A percentile compares a stretch with the other conserved stretches of the same genome.
Evolutionary conservation across 1,284 basidiomycete genomes (phyloP).

Genomic region (Trichosporon ovoides): DNA sequence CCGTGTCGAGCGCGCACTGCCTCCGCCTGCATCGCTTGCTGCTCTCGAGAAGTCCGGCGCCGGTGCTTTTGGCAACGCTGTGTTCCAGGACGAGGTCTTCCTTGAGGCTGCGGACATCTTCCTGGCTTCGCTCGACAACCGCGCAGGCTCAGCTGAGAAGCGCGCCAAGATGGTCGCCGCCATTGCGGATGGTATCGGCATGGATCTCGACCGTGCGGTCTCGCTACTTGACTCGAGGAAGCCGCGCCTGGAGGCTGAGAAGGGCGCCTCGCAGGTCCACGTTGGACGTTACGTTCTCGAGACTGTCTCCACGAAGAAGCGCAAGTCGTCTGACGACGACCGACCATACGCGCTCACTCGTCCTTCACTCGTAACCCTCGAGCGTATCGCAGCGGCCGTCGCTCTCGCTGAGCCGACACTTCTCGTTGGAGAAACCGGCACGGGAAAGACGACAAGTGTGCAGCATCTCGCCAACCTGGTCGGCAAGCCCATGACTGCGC

Average conservation of each 20-base stretch:
- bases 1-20: conserved; percentile 63
- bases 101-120: conserved; percentile 89
- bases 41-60: conserved; percentile 42
- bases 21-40: conserved; percentile 38
- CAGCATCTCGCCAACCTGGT: conserved; percentile 82
- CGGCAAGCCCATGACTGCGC: conserved; percentile 69
- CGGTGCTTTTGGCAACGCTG: conserved; percentile 63
- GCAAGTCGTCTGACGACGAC: conserved; percentile 20
- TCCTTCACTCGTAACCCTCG: conserved; percentile 73
- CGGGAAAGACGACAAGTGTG: conserved; percentile 92
- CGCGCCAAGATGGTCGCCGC: conserved; percentile 42
- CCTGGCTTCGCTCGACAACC: conserved; percentile 62
- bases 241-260: conserved; percentile 65
- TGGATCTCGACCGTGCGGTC: conserved; percentile 59
- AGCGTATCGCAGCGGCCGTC: conserved; percentile 72
- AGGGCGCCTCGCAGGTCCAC: conserved; percentile 49
- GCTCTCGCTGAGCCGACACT: conserved; percentile 76
- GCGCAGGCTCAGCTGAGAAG: conserved; percentile 48
- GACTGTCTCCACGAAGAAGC: conserved; percentile 11
- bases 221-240: conserved; percentile 59
- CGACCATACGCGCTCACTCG: conserved; percentile 83
- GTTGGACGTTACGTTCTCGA: conserved; percentile 37
- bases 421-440: conserved; percentile 96
- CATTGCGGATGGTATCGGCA: conserved; percentile 61
- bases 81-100: conserved; percentile 82